These are phyloP conservation scores for Anastatica hierochuntica DNA, from an alignment of 345 rosid species.

Conservation along the genomic window DNA sequence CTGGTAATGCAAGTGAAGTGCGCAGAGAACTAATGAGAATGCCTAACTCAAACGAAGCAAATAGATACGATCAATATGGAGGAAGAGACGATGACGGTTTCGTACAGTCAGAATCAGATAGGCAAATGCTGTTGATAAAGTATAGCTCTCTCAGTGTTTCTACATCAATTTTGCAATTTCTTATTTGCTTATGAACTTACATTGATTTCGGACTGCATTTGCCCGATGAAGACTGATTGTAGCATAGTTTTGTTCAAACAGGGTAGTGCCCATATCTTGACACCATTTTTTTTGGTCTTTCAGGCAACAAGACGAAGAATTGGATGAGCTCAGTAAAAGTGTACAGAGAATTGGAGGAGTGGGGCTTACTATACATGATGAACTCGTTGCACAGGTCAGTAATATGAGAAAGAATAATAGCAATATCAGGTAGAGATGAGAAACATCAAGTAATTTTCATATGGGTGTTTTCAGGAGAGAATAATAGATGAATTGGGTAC, in stretches of 20 bases:
- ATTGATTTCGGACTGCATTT: too few relatives aligned
- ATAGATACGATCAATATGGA: constrained; percentile 46
- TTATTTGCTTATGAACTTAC: too few relatives aligned
- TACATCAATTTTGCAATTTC: background rate
- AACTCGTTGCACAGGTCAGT: constrained; percentile 74
- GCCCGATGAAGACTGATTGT: too few relatives aligned
- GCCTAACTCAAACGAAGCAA: constrained; percentile 51
- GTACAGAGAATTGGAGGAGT: constrained; percentile 91
- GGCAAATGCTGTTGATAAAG: constrained; percentile 90
- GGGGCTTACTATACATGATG: constrained; percentile 97
- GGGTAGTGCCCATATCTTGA: constrained; percentile 1
- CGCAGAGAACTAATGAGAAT: constrained; percentile 78
- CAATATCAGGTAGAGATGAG: background rate
- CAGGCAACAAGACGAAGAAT: constrained; percentile 95
- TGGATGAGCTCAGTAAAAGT: constrained; percentile 89
- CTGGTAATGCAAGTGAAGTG: constrained; percentile 44
- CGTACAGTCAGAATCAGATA: constrained; percentile 86
- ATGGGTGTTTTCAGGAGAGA: constrained; percentile 52
- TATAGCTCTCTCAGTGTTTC: constrained; percentile 25
- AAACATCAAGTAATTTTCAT: background rate
- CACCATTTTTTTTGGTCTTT: background rate
- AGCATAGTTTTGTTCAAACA: background rate
- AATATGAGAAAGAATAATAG: background rate
- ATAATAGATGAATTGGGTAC: constrained; percentile 67
- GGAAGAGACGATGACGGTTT: constrained; percentile 58